Base-by-base conservation (phyloP, 768 basidiomycete genomes). In the Auricularia heimuer region DNA sequence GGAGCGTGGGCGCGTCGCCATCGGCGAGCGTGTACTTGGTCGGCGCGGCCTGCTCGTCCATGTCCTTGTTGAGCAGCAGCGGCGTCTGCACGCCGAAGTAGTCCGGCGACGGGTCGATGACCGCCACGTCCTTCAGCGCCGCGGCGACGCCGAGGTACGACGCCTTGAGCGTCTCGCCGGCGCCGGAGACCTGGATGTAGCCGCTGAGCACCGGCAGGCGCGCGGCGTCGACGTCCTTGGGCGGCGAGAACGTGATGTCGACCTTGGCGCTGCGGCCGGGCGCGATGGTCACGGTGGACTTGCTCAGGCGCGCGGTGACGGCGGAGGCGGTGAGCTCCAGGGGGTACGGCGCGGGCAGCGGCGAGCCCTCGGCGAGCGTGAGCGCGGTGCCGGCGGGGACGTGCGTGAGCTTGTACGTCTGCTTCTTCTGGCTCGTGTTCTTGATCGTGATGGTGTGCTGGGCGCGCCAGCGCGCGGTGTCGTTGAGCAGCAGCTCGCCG, bases 401-500 rank as follows among this genome's bases (percentile, higher is more conserved):
- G 62, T 75, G 69, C 4, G 67, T 67, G 33, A 76, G 58, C 33
- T 66, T 69, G 68, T 71, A 76, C 12, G 36, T 54, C 24, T 35
- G n/a, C 37, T 61, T 62, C 60, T 65, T 65, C 21, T 61, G n/a
- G 21, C 64, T 56, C 37, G 8, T 65, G 64, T 65, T 65, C 39
- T 24, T 61, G 42, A 65, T 62, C 29, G 60, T 61, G 42, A 65
- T 61, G 42, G 60, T 61, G 37, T 65, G 44, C 47, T 35, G 63
- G 1, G 62, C 63, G 8, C 67, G 47, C 63, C 73, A 69, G 69
- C 74, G 66, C 36, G 71, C 71, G 3, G 78, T 79, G 67, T 79
- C 79, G 70, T 80, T 80, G 36, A 79, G 70, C 33, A 71, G 58
- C 24, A 79, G 66, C 63, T 76, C 71, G 33, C 72, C 68, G 2